Evolutionary conservation across 2,329 filamentous ascomycete species (phyloP).

Genomic region (Claviceps sp.): DNA sequence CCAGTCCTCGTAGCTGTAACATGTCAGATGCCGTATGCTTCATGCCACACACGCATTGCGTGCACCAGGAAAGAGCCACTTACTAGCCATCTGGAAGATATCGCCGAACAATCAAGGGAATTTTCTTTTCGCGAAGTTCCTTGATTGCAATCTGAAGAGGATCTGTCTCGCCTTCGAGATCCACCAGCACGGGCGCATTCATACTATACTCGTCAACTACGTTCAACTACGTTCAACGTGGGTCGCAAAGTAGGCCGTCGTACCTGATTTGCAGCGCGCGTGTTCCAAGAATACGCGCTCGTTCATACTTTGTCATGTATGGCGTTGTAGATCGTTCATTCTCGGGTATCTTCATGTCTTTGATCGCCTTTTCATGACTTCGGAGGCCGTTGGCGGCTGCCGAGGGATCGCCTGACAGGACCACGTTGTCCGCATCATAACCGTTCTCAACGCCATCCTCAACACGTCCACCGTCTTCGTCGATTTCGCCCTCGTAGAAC

Average conservation of each 20-base stretch:
- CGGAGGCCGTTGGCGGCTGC: slow-evolving; percentile 42
- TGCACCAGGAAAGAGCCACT: slow-evolving; percentile 25
- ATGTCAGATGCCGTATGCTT: slow-evolving; percentile 5
- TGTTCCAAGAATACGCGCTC: slow-evolving; percentile 83
- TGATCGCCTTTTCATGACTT: slow-evolving; percentile 41
- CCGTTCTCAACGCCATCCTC: slow-evolving; percentile 38
- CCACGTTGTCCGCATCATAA: slow-evolving; percentile 45
- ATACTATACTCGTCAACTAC: slow-evolving; percentile 44
- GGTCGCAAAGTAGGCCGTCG: slow-evolving; percentile 20
- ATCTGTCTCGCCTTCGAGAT: slow-evolving; percentile 95
- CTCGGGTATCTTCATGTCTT: slow-evolving; percentile 81
- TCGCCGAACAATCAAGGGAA: slow-evolving; percentile 83
- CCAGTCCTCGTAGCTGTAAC: slow-evolving; percentile 90
- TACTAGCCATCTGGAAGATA: slow-evolving; percentile 96
- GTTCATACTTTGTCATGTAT: slow-evolving; percentile 99
- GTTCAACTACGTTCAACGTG: no score
- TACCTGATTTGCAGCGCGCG: slow-evolving; percentile 92
- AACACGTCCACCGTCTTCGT: slow-evolving; percentile 36
- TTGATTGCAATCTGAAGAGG: slow-evolving; percentile 95
- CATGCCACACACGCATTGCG: background rate
- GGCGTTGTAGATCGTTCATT: slow-evolving; percentile 85
- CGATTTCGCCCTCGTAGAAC: slow-evolving; percentile 42
- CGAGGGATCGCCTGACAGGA: slow-evolving; percentile 48
- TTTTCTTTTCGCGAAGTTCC: slow-evolving; percentile 96
- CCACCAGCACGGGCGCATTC: slow-evolving; percentile 93